A percentile compares a stretch with the other conserved stretches of the same genome.
These are phyloP conservation scores for Pseudocercospora crystallina DNA, from an alignment of 2,329 filamentous ascomycete species.

Conservation along the genomic window DNA sequence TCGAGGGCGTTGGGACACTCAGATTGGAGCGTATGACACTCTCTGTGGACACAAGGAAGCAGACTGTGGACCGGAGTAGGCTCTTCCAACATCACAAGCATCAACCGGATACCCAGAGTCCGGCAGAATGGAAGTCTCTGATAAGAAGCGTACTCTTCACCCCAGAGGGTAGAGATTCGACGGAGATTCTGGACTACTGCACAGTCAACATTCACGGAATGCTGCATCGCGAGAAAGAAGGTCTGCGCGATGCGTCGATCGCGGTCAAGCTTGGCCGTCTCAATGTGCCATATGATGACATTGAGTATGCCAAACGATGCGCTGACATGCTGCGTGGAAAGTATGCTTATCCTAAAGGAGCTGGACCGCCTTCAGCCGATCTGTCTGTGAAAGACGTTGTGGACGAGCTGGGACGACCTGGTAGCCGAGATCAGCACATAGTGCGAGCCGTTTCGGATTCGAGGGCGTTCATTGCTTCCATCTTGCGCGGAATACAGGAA, in stretches of 20 bases:
- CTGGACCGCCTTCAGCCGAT: conserved; percentile 44
- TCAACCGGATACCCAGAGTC: conserved; percentile 62
- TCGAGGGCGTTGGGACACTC: conserved; percentile 79
- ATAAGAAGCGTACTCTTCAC: conserved; percentile 86
- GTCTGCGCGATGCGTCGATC: conserved; percentile 84
- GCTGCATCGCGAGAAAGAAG: conserved; percentile 79
- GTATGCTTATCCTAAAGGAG: conserved; percentile 32
- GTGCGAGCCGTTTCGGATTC: conserved; percentile 86
- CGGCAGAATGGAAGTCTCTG: conserved; percentile 92
- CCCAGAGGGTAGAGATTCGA: conserved; percentile 76
- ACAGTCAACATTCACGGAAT: conserved; percentile 90
- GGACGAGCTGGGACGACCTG: conserved; percentile 69
- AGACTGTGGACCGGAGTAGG: conserved; percentile 86
- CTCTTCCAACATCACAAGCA: conserved; percentile 79
- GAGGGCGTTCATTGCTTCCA: conserved; percentile 85
- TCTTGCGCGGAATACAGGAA: conserved; percentile 89
- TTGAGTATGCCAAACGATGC: conserved; percentile 62
- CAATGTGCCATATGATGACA: conserved; percentile 86
- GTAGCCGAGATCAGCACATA: conserved; percentile 66
- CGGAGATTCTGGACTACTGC: conserved; percentile 84
- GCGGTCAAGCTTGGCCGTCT: conserved; percentile 87
- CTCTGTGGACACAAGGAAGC: conserved; percentile 84
- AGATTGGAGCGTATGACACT: conserved; percentile 82
- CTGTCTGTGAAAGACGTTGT: conserved; percentile 71
- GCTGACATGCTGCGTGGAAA: conserved; percentile 51